Base-by-base conservation (phyloP, 1,139 yeast species). In the Geotrichum aggregatum region DNA sequence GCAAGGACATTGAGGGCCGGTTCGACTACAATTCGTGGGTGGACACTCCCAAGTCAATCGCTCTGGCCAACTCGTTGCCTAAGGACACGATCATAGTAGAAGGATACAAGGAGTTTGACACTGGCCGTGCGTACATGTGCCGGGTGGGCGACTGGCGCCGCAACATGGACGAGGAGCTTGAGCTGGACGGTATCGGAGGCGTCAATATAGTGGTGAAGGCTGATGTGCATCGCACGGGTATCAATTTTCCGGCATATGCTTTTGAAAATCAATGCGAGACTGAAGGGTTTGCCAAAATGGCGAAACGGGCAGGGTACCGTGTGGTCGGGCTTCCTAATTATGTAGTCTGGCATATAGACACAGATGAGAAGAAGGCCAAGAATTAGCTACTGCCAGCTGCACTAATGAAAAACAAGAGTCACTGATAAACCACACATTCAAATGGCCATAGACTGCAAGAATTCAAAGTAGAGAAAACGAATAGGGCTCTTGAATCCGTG, bases 311-410 rank as follows among this genome's bases (percentile, higher is more conserved):
- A 85, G 94, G 94, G 3, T 85, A 79, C 66, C 73, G 73, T 54
- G 95, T 88, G 31, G 89, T 88, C 49, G 96, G 96, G 0, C 75
- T 87, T 60, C 95, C 96, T 34, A 94, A 88, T 70, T 88, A 88
- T 66, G 87, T 91, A 1, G 77, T 88, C 42, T 87, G 96, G 96
- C 71, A 67, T 52, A 61, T 68, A 56, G 69, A 68, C 55, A 59
- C 66, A 39, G 61, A 58, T 38, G 66, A 62, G 48, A 59, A 61
- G 49, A 19, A 38, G 24, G 7, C 39, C 18, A 43, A 43, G n/a
- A 2, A 2, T n/a, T 43, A 21, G 8, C 5, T 24, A 24, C 8
- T 24, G 28, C 28, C 5, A 24, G 7, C 8, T 24, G 28, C 8
- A 21, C 10, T 4, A 18, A 21, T 8, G 18, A 7, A 22, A 21